A percentile compares a stretch with the other conserved stretches of the same genome.
Evolutionary conservation across 2,329 filamentous ascomycete species (phyloP).

Genomic region (Nemania abortiva): DNA sequence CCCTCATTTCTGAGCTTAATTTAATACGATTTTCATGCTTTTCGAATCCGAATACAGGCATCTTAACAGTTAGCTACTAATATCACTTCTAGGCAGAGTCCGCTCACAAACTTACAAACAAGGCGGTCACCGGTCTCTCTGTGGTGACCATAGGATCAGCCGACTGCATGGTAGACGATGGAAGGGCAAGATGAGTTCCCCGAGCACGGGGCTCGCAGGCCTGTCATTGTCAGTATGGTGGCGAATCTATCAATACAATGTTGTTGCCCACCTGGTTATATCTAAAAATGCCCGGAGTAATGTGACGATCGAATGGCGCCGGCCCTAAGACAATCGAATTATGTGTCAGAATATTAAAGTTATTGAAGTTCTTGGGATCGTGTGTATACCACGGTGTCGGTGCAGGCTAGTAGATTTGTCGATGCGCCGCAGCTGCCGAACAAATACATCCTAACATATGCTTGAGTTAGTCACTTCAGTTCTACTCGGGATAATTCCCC

Average conservation of each 20-base stretch:
- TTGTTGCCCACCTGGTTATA: neutral
- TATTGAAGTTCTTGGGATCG: too few species aligned
- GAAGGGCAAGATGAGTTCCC: too few species aligned
- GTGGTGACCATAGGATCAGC: too few species aligned
- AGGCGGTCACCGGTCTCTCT: neutral
- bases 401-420: neutral
- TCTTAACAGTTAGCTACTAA: neutral
- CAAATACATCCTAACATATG: neutral
- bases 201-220: neutral
- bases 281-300: neutral
- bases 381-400: neutral
- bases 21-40: neutral
- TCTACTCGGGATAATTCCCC: neutral
- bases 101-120: conserved; percentile 4
- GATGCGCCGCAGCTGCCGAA: neutral
- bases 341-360: neutral
- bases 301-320: neutral
- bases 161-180: too few species aligned
- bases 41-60: neutral
- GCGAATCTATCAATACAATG: neutral
- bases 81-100: neutral
- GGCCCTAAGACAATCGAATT: neutral
- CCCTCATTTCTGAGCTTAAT: neutral
- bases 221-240: neutral
- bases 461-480: neutral